Conservation (phyloP, 208 protist genomes). For the Tritrichomonas musculus region DNA sequence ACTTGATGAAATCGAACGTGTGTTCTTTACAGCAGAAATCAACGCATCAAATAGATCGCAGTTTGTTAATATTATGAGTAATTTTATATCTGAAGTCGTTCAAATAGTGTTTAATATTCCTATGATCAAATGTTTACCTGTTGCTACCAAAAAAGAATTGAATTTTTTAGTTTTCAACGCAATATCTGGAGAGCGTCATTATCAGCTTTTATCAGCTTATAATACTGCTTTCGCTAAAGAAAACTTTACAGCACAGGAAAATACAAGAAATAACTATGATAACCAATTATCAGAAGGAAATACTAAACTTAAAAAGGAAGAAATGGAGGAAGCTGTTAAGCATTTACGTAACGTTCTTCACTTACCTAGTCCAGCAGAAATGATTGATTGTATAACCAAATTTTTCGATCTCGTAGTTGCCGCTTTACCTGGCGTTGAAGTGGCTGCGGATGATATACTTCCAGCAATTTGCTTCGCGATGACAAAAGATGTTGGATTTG, state of each 20-base stretch:
- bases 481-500: neutral
- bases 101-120: neutral
- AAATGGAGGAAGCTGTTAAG: neutral
- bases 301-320: neutral
- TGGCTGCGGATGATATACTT: conserved; percentile 1
- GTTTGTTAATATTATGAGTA: neutral
- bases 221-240: neutral
- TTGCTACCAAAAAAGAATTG: neutral
- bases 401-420: neutral
- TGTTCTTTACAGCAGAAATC: neutral
- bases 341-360: neutral
- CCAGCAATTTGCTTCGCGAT: conserved; percentile 3
- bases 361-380: neutral
- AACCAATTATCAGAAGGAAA: too few species aligned
- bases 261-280: neutral
- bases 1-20: neutral
- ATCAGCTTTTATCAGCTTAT: neutral
- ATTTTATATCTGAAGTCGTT: neutral
- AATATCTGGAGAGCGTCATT: neutral
- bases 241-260: neutral
- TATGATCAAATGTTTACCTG: neutral
- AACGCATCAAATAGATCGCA: neutral
- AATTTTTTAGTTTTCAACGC: neutral
- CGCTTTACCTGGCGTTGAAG: neutral
- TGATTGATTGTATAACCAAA: neutral